phyloP scores from a whole-genome alignment of 139 green algal genomes.

The Astrephomene gubernaculifera region DNA sequence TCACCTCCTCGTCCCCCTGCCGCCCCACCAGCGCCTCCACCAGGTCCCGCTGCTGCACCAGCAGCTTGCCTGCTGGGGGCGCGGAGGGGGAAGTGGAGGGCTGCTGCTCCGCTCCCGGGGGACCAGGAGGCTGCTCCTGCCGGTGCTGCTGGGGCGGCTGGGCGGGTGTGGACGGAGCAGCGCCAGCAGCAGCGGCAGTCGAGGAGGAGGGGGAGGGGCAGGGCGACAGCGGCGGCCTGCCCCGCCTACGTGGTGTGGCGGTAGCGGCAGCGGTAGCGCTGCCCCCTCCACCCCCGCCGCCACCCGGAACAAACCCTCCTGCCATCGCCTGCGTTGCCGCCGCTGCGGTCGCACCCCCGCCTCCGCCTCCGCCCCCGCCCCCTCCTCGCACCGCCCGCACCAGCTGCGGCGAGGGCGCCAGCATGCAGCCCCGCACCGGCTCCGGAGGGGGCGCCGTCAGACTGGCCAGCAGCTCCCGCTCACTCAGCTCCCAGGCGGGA shows the following conservation, averaged over 20 bases:
- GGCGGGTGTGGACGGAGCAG: too few species aligned
- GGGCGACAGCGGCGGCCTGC: too few species aligned
- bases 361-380: not conserved
- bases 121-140: not conserved
- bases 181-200: too few species aligned
- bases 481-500: not conserved
- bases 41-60: constrained; percentile 6
- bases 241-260: not conserved
- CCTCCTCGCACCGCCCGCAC: not conserved
- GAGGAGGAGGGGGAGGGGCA: too few species aligned
- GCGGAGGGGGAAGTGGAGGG: not conserved
- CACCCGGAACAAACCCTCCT: not conserved
- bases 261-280: not conserved
- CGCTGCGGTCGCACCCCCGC: not conserved
- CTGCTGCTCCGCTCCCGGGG: too few species aligned
- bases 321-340: not conserved
- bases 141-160: not conserved
- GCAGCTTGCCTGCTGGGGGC: not conserved
- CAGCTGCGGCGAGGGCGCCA: not conserved
- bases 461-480: not conserved
- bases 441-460: not conserved
- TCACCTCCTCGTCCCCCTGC: not conserved
- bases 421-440: not conserved
- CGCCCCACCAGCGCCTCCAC: constrained; percentile 27
- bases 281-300: not conserved